Conservation (phyloP, 768 basidiomycete genomes). For the Leccinum incarnatum region DNA sequence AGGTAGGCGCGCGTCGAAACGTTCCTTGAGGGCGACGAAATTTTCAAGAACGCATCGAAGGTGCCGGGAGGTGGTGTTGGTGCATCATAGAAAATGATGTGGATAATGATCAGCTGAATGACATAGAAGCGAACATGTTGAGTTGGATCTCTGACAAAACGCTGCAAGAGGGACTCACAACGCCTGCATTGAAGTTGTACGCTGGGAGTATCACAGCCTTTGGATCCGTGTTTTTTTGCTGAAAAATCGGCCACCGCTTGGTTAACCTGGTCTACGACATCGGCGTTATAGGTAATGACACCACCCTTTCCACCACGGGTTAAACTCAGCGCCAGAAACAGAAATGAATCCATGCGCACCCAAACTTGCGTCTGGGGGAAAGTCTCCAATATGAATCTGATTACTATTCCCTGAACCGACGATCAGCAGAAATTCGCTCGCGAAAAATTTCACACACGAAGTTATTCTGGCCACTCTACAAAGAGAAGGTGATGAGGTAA, state of each 20-base stretch:
- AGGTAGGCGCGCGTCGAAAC: constrained; percentile 6
- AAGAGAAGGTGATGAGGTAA: background rate
- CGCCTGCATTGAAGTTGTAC: background rate
- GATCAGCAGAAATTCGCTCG: background rate
- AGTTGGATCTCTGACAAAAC: background rate
- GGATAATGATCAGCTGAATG: background rate
- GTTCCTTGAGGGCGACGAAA: background rate
- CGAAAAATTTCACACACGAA: background rate
- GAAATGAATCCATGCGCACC: background rate
- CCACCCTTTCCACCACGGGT: constrained; percentile 41
- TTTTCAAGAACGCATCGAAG: background rate
- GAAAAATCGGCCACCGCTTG: constrained; percentile 12
- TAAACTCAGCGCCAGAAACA: background rate
- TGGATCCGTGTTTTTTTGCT: constrained; percentile 8
- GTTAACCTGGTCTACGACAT: constrained; percentile 2
- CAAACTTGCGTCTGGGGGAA: background rate
- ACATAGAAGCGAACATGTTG: background rate
- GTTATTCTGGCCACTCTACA: background rate
- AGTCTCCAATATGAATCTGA: background rate
- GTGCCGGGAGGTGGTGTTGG: background rate
- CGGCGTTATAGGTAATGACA: constrained; percentile 30
- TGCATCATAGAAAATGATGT: background rate
- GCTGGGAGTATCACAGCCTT: constrained; percentile 1
- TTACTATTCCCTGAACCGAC: background rate
- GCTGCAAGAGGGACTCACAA: background rate